phyloP scores from a whole-genome alignment of 306 rosid species.

The Cucumis cinereus region DNA sequence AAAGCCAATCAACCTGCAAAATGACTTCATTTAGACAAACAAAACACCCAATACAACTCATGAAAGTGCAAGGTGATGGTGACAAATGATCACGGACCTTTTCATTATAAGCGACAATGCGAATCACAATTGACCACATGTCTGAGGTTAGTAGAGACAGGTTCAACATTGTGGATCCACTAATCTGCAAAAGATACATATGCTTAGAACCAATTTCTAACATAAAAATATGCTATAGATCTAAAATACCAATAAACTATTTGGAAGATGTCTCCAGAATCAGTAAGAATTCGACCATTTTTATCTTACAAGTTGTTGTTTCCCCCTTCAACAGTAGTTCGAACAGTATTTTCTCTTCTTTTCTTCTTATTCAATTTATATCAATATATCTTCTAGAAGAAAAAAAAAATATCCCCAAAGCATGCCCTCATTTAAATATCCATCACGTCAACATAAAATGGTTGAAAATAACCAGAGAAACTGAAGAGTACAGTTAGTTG shows the following conservation, averaged over 20 bases:
- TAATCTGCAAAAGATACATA: slow-evolving; percentile 30
- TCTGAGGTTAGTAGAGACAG: slow-evolving; percentile 90
- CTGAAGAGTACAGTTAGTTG: too few relatives aligned
- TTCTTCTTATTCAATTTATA: too few relatives aligned
- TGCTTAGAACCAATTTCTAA: neutral
- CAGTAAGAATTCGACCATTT: neutral
- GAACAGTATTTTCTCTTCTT: too few relatives aligned
- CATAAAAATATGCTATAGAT: neutral
- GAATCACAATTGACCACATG: slow-evolving; percentile 95
- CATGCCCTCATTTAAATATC: too few relatives aligned
- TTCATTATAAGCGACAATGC: slow-evolving; percentile 73
- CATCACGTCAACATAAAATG: too few relatives aligned
- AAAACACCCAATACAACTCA: neutral
- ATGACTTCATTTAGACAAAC: neutral
- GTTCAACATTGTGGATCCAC: slow-evolving; percentile 89
- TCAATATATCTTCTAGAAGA: too few relatives aligned
- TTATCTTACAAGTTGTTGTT: neutral
- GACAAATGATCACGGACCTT: slow-evolving; percentile 34
- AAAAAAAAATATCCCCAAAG: too few relatives aligned
- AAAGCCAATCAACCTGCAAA: slow-evolving; percentile 94
- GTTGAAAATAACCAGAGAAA: too few relatives aligned
- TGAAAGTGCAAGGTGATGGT: neutral
- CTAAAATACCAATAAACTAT: neutral
- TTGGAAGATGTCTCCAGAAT: neutral
- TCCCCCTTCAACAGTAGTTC: neutral